phyloP scores from a whole-genome alignment of 805 yeast species.

The Metschnikowia shivogae region DNA sequence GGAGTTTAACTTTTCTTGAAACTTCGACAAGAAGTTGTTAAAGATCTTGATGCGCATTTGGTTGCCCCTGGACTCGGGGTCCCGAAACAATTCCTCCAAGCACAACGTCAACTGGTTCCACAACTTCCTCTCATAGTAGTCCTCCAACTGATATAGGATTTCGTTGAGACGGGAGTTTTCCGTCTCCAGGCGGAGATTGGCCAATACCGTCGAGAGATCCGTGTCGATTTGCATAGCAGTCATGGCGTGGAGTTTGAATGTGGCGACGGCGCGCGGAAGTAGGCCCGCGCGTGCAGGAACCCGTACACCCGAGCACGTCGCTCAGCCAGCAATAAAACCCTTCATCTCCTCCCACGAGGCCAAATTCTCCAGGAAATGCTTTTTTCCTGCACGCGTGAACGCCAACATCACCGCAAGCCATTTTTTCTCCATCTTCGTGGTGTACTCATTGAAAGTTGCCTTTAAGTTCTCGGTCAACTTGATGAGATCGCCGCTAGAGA shows the following conservation, averaged over 20 bases:
- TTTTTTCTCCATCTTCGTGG: slow-evolving; percentile 37
- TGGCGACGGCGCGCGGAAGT: background rate
- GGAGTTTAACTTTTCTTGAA: slow-evolving; percentile 70
- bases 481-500: slow-evolving; percentile 41
- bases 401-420: slow-evolving; percentile 38
- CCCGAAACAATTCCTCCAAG: slow-evolving; percentile 57
- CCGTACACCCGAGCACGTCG: background rate
- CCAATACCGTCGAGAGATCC: slow-evolving; percentile 45
- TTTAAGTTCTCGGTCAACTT: slow-evolving; percentile 43
- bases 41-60: slow-evolving; percentile 60
- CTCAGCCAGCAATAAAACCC: slow-evolving; percentile 8
- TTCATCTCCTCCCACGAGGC: slow-evolving; percentile 32
- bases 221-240: slow-evolving; percentile 37
- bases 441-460: slow-evolving; percentile 34
- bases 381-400: slow-evolving; percentile 33
- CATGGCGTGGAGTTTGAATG: slow-evolving; percentile 7
- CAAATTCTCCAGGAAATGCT: slow-evolving; percentile 18
- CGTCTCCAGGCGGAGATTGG: slow-evolving; percentile 60
- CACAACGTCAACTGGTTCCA: slow-evolving; percentile 90
- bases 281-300: background rate
- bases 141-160: slow-evolving; percentile 69
- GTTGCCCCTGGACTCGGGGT: slow-evolving; percentile 43
- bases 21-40: slow-evolving; percentile 62
- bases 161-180: slow-evolving; percentile 58
- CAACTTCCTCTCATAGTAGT: slow-evolving; percentile 78